Conservation (phyloP, 345 rosid species). For the Acer yangbiense region DNA sequence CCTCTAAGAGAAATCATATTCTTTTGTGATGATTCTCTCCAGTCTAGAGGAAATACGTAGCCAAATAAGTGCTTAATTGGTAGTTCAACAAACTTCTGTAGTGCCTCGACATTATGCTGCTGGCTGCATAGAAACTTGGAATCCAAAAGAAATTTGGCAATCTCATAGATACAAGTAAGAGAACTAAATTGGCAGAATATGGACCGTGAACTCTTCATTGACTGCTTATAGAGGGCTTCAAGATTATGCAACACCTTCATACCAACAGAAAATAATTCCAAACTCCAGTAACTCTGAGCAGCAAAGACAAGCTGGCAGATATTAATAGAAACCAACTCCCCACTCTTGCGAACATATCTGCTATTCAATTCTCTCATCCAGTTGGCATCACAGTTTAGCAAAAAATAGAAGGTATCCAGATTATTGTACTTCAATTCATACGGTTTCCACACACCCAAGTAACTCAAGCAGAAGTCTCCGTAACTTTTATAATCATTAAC, state of each 20-base stretch:
- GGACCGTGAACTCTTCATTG: constrained; percentile 14
- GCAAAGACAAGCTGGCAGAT: constrained; percentile 26
- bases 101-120: background rate
- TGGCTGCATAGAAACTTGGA: constrained; percentile 4
- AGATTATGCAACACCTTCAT: constrained; percentile 31
- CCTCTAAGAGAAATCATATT: constrained; percentile 36
- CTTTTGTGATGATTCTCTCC: constrained; percentile 29
- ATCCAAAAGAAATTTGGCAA: constrained; percentile 34
- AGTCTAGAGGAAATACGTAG: constrained; percentile 36
- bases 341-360: background rate
- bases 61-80: constrained; percentile 21
- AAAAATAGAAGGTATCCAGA: background rate
- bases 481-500: too few relatives aligned
- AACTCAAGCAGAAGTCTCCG: too few relatives aligned
- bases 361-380: constrained; percentile 2
- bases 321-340: constrained; percentile 22
- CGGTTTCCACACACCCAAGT: constrained; percentile 35
- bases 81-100: constrained; percentile 18
- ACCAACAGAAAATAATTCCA: constrained; percentile 40
- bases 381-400: background rate
- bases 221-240: constrained; percentile 19
- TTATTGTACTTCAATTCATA: background rate
- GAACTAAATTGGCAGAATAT: constrained; percentile 24
- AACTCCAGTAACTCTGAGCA: constrained; percentile 36
- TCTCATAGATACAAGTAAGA: constrained; percentile 31